phyloP scores from a whole-genome alignment of 805 yeast species.

The Saccharomycopsis fermentans region DNA sequence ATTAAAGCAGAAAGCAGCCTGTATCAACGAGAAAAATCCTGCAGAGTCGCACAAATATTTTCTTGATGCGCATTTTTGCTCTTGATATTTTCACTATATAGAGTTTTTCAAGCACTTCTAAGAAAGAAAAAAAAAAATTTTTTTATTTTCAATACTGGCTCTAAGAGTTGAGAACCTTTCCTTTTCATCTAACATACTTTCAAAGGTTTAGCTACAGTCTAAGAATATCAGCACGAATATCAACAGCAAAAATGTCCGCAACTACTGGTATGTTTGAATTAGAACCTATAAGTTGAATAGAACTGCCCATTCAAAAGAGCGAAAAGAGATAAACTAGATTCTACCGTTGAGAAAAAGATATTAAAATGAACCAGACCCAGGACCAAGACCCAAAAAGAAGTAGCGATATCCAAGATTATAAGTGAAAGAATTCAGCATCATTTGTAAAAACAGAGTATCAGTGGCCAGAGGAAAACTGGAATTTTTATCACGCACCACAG shows the following conservation, averaged over 20 bases:
- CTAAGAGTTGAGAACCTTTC: not conserved
- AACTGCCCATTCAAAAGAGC: not conserved
- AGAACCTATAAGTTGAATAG: not conserved
- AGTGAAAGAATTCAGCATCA: too few relatives aligned
- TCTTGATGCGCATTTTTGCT: not conserved
- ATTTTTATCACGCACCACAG: too few relatives aligned
- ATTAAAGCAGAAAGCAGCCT: too few relatives aligned
- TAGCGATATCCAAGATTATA: too few relatives aligned
- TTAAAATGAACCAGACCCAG: too few relatives aligned
- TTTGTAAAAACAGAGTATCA: too few relatives aligned
- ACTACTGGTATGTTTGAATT: slow-evolving; percentile 10
- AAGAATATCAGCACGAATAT: not conserved
- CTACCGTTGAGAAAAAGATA: too few relatives aligned
- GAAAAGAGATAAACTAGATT: too few relatives aligned
- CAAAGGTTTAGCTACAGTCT: not conserved
- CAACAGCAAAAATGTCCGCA: slow-evolving; percentile 8
- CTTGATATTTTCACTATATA: not conserved
- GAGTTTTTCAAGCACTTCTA: not conserved
- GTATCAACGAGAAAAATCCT: too few relatives aligned
- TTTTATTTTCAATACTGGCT: not conserved
- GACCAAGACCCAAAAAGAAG: too few relatives aligned
- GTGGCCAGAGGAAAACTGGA: too few relatives aligned
- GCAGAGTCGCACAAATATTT: too few relatives aligned
- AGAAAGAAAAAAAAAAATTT: not conserved
- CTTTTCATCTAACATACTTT: not conserved